Evolutionary conservation across 192 early-diverging fungal genomes (phyloP), one percentile per base, ranked within the genome.

Genomic region (Phycomyces nitens): DNA sequence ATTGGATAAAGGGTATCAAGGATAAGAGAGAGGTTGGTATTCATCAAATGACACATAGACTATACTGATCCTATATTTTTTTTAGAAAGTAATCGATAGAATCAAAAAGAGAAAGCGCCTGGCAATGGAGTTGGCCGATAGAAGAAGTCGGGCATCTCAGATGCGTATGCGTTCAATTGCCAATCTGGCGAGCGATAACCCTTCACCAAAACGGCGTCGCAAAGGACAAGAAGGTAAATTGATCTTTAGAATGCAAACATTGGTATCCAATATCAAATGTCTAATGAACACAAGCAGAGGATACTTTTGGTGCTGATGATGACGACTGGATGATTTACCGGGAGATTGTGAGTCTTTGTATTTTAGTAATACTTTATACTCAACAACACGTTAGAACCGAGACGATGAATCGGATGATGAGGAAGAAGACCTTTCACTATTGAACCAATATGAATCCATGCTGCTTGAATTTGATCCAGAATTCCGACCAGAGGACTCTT

Each of bases 291-390:
- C 55, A 51, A 54, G 39, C 69, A 86, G 93, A 94, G 71, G 94
- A 97, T 60, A 91, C 87, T 3, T 97, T 97, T 81, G 94, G 94
- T n/a, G 88, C 87, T 5, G 90, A 95, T 61, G 93, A 94, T 68
- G 89, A 86, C 9, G 93, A 95, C 73, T 97, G 94, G 94, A 84
- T 86, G 70, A 82, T 97, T 41, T 97, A 97, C 66, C 82, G 91
- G 42, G 89, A 92, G 68, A 93, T 97, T 58, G 89, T 90, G 84
- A 74, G 84, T 68, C 12, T 0, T 20, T 43, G 34, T 40, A 20
- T 18, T 10, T 23, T 14, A 34, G n/a, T 44, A 22, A 5, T 29
- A 3, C 24, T 18, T 24, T 52, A 50, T 9, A 57, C 20, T 44
- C 7, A 24, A 55, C 18, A 34, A 54, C 44, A 3, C 44, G 64